A percentile compares a stretch with the other conserved stretches of the same genome.
phyloP scores from a whole-genome alignment of 2,329 filamentous ascomycete species.

The Trichoderma sp. region DNA sequence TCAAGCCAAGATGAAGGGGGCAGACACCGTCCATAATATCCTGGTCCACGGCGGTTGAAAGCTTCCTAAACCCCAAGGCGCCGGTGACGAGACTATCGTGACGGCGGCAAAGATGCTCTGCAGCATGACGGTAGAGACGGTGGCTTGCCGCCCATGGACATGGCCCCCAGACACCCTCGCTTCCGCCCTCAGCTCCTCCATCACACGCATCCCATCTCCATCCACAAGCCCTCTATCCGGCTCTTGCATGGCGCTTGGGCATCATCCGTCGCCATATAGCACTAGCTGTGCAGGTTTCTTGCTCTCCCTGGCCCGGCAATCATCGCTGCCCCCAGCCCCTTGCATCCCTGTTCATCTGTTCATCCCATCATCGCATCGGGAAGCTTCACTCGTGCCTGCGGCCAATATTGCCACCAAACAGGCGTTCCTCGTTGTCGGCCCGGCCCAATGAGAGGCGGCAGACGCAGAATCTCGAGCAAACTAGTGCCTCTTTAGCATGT shows the following conservation, averaged over 20 bases:
- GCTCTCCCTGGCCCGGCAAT: background rate
- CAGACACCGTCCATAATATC: conserved; percentile 14
- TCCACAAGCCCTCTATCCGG: background rate
- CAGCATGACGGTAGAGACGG: background rate
- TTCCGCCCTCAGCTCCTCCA: conserved; percentile 13
- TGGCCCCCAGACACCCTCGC: conserved; percentile 6
- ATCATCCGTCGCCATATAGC: background rate
- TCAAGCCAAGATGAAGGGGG: conserved; percentile 10
- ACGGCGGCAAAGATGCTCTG: conserved; percentile 22
- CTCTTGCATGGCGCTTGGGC: conserved; percentile 14
- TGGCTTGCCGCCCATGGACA: conserved; percentile 17
- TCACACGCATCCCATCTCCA: conserved; percentile 3
- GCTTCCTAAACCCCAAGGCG: conserved; percentile 17
- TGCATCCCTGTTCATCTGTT: background rate
- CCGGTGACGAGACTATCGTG: conserved; percentile 25
- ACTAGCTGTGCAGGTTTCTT: background rate
- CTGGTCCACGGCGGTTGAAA: background rate
- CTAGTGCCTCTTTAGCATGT: background rate
- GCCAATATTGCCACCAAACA: background rate
- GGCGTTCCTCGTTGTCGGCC: background rate
- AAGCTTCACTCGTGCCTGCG: conserved; percentile 1
- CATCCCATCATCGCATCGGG: conserved; percentile 12
- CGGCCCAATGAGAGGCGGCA: conserved; percentile 10
- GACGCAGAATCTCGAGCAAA: background rate
- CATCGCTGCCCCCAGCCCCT: background rate